phyloP scores from a whole-genome alignment of 2,329 filamentous ascomycete genomes.

The Venturia aucupariae region DNA sequence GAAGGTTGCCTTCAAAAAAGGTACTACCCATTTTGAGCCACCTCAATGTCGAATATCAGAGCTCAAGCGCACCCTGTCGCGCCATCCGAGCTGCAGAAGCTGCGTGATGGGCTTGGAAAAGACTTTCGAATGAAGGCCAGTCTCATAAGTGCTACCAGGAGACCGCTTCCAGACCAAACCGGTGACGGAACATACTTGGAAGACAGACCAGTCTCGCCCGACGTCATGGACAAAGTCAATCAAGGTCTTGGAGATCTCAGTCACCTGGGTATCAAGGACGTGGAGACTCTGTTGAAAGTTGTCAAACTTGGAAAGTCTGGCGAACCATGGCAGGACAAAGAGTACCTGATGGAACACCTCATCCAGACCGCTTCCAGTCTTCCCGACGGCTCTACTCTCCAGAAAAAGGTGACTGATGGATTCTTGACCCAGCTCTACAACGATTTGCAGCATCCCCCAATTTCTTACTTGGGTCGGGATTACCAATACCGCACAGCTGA shows the following conservation, averaged over 20 bases:
- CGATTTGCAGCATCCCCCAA: conserved; percentile 39
- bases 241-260: conserved; percentile 21
- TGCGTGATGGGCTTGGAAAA: conserved; percentile 26
- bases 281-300: conserved; percentile 30
- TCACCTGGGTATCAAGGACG: conserved; percentile 25
- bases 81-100: conserved; percentile 11
- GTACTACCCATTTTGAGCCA: neutral
- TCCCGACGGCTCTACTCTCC: conserved; percentile 30
- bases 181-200: conserved; percentile 53
- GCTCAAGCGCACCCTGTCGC: conserved; percentile 10
- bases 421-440: conserved; percentile 40
- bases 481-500: conserved; percentile 40
- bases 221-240: conserved; percentile 7
- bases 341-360: conserved; percentile 51
- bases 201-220: conserved; percentile 17
- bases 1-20: neutral
- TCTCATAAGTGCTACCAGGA: conserved; percentile 44
- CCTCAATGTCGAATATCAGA: conserved; percentile 11
- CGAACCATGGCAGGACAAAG: conserved; percentile 50
- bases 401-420: conserved; percentile 32
- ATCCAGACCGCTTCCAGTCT: conserved; percentile 35
- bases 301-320: conserved; percentile 35
- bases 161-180: conserved; percentile 54
- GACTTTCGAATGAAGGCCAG: conserved; percentile 37
- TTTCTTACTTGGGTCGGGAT: conserved; percentile 31